Conservation (phyloP, 2,329 filamentous ascomycete genomes). For the Nakataea oryzae region DNA sequence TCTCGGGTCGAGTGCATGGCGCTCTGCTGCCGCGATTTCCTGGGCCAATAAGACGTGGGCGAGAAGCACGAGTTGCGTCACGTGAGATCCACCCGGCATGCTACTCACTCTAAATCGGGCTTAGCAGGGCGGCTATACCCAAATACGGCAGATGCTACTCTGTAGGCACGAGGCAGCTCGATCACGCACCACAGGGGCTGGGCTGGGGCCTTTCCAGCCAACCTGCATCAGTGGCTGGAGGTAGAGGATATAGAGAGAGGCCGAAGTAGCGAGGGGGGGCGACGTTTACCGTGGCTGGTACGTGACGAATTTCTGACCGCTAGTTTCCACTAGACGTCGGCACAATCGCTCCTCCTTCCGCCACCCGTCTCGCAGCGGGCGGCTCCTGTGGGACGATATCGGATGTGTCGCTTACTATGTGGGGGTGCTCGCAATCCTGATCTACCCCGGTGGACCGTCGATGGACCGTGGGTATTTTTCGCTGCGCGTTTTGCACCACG, state of each 20-base stretch:
- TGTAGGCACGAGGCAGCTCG: neutral
- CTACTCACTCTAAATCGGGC: too few species aligned
- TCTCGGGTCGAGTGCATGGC: too few species aligned
- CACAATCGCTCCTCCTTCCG: neutral
- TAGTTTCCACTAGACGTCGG: neutral
- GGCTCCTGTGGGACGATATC: neutral
- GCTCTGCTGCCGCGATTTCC: too few species aligned
- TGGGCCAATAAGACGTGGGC: too few species aligned
- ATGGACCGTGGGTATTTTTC: neutral
- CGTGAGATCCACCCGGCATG: too few species aligned
- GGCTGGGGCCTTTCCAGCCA: too few species aligned
- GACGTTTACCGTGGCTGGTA: neutral
- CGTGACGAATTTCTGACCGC: neutral
- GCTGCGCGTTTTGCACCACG: neutral
- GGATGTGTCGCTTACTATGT: neutral
- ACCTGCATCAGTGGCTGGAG: neutral
- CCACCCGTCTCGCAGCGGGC: neutral
- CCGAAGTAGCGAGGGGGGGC: neutral
- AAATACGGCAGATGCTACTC: neutral
- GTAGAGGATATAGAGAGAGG: too few species aligned
- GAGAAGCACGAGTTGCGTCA: too few species aligned
- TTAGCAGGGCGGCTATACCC: neutral
- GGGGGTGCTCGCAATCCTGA: neutral
- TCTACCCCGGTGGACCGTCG: neutral
- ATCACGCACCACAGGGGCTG: neutral